Evolutionary conservation across 768 basidiomycete species (phyloP).

Genomic region (Crucibulum laeve): DNA sequence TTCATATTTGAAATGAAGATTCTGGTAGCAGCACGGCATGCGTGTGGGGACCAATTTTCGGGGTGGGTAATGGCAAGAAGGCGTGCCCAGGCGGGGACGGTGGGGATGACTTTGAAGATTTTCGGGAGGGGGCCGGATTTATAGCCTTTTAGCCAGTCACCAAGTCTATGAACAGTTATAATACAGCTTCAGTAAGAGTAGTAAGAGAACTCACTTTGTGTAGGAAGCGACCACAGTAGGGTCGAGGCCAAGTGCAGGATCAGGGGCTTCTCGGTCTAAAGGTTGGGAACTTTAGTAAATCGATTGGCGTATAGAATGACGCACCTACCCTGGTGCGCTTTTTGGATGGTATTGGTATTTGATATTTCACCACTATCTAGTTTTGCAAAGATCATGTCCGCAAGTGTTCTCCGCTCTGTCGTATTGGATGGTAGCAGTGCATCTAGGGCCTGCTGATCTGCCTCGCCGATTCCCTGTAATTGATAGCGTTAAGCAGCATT

Average conservation of each 20-base stretch:
- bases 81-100: conserved; percentile 93
- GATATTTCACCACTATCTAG: conserved; percentile 63
- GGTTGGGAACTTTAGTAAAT: not conserved
- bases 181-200: not conserved
- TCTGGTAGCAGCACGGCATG: conserved; percentile 88
- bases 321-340: conserved; percentile 51
- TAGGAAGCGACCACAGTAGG: conserved; percentile 92
- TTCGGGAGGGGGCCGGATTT: conserved; percentile 94
- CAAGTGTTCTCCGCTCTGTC: conserved; percentile 78
- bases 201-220: conserved; percentile 61
- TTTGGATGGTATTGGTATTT: conserved; percentile 52
- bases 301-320: conserved; percentile 1
- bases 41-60: conserved; percentile 93
- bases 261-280: conserved; percentile 50
- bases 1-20: conserved; percentile 98
- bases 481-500: conserved; percentile 1
- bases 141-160: conserved; percentile 80
- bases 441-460: conserved; percentile 84
- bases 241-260: conserved; percentile 86
- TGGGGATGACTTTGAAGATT: conserved; percentile 96
- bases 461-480: conserved; percentile 81
- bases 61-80: conserved; percentile 91
- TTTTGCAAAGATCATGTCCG: conserved; percentile 96
- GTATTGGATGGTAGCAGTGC: conserved; percentile 71
- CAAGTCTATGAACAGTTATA: conserved; percentile 55